These are phyloP conservation scores for Coniophora puteana DNA, from an alignment of 1,284 basidiomycete species.

Conservation along the genomic window DNA sequence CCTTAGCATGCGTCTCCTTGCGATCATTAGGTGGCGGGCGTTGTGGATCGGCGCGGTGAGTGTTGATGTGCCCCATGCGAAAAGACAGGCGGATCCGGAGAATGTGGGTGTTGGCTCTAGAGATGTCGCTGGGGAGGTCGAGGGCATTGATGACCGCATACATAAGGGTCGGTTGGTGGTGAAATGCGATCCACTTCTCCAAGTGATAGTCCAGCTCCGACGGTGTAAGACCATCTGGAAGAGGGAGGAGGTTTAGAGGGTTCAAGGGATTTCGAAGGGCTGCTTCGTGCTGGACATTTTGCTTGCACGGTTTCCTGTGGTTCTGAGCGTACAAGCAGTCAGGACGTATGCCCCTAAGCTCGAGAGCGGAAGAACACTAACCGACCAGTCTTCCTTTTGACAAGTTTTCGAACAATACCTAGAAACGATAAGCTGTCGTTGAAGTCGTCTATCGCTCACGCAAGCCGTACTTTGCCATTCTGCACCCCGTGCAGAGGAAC, in stretches of 20 bases:
- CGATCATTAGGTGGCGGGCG: no score
- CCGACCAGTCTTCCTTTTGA: slow-evolving; percentile 25
- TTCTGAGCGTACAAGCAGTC: slow-evolving; percentile 11
- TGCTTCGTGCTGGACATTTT: slow-evolving; percentile 16
- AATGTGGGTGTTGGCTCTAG: slow-evolving; percentile 19
- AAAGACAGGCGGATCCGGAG: slow-evolving; percentile 17
- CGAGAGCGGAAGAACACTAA: slow-evolving; percentile 3
- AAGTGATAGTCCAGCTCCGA: slow-evolving; percentile 26
- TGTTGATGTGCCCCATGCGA: slow-evolving; percentile 18
- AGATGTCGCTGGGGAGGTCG: slow-evolving; percentile 14
- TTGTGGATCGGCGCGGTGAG: no score
- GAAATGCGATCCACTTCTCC: slow-evolving; percentile 25
- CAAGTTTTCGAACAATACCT: slow-evolving; percentile 28
- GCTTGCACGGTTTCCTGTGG: slow-evolving; percentile 19
- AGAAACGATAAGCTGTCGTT: no score
- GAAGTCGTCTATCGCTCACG: no score
- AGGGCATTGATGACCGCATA: slow-evolving; percentile 21
- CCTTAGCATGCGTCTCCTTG: no score
- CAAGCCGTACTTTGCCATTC: no score
- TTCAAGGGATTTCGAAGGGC: slow-evolving; percentile 15
- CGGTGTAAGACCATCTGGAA: slow-evolving; percentile 21
- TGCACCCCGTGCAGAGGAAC: no score
- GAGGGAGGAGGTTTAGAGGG: slow-evolving; percentile 14
- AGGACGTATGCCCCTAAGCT: not conserved
- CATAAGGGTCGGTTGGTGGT: slow-evolving; percentile 23